Conservation (phyloP, 495 filamentous ascomycete species). For the Bathelium albidoporum region DNA sequence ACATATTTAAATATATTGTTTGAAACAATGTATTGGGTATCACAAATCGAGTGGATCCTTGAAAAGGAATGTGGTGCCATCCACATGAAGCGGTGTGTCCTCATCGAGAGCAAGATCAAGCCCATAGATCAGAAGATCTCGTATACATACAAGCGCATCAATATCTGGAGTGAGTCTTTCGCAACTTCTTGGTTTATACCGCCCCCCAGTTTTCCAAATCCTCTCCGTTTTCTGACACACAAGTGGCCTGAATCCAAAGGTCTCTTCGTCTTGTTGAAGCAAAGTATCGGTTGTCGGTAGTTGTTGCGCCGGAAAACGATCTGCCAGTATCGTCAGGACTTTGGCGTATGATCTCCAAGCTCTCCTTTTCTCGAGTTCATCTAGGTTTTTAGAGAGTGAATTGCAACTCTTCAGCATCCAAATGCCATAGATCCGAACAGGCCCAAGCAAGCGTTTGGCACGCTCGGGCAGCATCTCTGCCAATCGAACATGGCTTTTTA, state of each 20-base stretch:
- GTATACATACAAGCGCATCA: conserved; percentile 62
- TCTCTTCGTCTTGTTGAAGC: conserved; percentile 67
- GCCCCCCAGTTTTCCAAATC: conserved; percentile 29
- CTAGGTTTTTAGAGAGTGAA: conserved; percentile 30
- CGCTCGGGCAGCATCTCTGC: background rate
- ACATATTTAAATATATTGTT: background rate
- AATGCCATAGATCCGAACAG: conserved; percentile 60
- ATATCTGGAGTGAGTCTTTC: conserved; percentile 44
- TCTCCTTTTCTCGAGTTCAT: conserved; percentile 47
- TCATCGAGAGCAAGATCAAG: conserved; percentile 45
- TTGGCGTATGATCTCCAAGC: conserved; percentile 65
- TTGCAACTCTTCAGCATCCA: conserved; percentile 52
- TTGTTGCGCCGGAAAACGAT: conserved; percentile 46
- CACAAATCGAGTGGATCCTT: background rate
- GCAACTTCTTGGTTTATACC: background rate
- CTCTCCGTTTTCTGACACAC: conserved; percentile 39
- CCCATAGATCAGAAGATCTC: conserved; percentile 57
- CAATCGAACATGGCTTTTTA: background rate
- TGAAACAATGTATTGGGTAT: background rate
- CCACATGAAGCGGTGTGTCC: background rate
- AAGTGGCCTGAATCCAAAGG: conserved; percentile 63
- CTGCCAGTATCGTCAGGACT: conserved; percentile 52
- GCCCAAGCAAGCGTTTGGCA: conserved; percentile 36
- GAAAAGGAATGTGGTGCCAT: background rate
- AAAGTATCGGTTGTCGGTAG: conserved; percentile 55